Evolutionary conservation across 176 grass and related monocot species (phyloP).

Genomic region (Zoysia japonica): DNA sequence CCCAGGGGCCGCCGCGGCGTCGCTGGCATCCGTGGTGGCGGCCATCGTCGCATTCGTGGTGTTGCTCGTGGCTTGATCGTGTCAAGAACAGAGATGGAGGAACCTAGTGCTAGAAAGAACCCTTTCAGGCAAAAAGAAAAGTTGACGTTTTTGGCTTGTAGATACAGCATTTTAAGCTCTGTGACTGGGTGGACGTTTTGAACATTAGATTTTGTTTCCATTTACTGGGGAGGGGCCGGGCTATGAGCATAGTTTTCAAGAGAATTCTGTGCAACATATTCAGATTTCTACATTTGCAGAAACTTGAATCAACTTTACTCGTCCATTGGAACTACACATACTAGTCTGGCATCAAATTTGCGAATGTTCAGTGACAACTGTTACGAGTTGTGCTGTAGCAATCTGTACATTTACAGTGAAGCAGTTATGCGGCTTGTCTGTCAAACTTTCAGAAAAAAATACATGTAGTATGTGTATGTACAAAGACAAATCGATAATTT

Average conservation of each 20-base stretch:
- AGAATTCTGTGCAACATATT: neutral
- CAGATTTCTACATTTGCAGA: neutral
- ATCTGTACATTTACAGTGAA: neutral
- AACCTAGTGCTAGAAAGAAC: neutral
- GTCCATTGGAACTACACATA: neutral
- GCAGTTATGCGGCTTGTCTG: neutral
- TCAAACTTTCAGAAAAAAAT: constrained; percentile 11
- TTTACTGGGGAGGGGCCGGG: neutral
- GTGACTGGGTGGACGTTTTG: too few species aligned
- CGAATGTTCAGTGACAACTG: neutral
- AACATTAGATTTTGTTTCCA: neutral
- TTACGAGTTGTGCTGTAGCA: neutral
- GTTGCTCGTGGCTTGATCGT: constrained; percentile 3
- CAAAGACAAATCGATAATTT: neutral
- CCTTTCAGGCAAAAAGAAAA: neutral
- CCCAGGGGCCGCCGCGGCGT: neutral
- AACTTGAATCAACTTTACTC: neutral
- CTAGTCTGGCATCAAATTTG: neutral
- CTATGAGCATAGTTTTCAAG: neutral
- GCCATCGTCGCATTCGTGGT: constrained; percentile 14
- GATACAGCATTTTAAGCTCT: neutral
- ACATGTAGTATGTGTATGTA: constrained; percentile 18
- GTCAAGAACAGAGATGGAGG: neutral
- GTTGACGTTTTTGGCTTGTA: neutral
- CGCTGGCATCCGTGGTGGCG: neutral